Conservation (phyloP, 139 green algal species). For the Closterium sp. region DNA sequence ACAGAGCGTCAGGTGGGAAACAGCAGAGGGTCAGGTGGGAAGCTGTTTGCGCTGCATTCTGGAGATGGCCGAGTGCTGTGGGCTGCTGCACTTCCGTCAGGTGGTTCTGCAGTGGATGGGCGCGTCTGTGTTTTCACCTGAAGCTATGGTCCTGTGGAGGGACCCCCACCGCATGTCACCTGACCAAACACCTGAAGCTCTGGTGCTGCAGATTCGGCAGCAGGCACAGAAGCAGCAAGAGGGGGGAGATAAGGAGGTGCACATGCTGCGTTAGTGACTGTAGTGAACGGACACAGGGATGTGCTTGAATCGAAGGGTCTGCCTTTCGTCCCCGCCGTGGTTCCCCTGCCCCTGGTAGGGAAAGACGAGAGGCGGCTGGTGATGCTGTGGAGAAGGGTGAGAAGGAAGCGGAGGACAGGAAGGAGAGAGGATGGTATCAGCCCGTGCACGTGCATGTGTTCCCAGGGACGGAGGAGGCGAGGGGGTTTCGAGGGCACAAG, state of each 20-base stretch:
- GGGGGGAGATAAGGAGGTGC: not conserved
- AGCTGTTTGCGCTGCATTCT: constrained; percentile 80
- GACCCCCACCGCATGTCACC: constrained; percentile 5
- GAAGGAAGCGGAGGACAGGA: not conserved
- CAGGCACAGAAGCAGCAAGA: not conserved
- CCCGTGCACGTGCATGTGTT: constrained; percentile 4
- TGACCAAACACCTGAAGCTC: constrained; percentile 4
- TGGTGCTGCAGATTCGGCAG: not conserved
- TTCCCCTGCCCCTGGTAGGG: constrained; percentile 20
- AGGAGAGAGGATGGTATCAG: not conserved
- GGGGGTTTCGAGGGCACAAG: not conserved
- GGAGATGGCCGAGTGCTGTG: constrained; percentile 84
- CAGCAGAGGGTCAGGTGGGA: constrained; percentile 38
- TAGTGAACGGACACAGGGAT: constrained; percentile 26
- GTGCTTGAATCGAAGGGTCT: not conserved
- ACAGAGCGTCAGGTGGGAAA: too few relatives aligned
- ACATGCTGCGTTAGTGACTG: not conserved
- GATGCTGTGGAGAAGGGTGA: constrained; percentile 27
- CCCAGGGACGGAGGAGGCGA: constrained; percentile 11
- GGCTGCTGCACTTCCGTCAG: constrained; percentile 41
- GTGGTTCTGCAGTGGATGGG: not conserved
- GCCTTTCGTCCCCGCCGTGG: not conserved
- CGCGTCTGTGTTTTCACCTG: not conserved
- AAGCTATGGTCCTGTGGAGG: constrained; percentile 2
- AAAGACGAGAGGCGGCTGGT: constrained; percentile 14